A percentile compares a stretch with the other conserved stretches of the same genome.
Conservation (phyloP, 257 asterid genomes). For the Paraleonurus japonicus region DNA sequence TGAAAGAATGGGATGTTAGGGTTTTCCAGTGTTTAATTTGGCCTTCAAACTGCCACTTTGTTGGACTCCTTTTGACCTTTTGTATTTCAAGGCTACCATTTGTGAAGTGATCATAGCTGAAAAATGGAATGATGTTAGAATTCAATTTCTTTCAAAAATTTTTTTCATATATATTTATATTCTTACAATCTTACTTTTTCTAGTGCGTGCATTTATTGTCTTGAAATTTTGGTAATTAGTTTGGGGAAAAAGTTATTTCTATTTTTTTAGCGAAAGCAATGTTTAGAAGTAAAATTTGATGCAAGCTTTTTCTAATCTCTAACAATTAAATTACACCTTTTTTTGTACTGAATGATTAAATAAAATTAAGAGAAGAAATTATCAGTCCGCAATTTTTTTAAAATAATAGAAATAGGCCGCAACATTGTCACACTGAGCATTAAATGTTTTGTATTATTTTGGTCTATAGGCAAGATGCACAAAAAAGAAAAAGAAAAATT, state of each 20-base stretch:
- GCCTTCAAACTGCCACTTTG: neutral
- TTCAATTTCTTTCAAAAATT: neutral
- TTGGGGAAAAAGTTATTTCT: neutral
- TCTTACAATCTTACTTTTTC: neutral
- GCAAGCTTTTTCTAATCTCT: neutral
- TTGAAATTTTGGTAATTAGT: neutral
- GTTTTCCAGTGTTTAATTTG: neutral
- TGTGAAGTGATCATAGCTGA: neutral
- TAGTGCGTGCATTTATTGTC: neutral
- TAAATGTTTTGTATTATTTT: no score
- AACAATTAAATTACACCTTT: neutral
- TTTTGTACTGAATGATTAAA: neutral
- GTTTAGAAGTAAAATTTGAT: neutral
- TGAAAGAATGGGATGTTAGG: neutral
- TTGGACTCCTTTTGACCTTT: conserved; percentile 12
- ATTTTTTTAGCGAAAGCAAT: neutral
- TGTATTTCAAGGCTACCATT: neutral
- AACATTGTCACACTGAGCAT: neutral
- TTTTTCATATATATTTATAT: neutral
- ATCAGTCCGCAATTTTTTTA: no score
- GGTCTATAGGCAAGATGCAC: neutral
- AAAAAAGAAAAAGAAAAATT: no score
- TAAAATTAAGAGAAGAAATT: no score
- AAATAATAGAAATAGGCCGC: neutral
- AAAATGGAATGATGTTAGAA: neutral